Conservation (phyloP, 1,284 basidiomycete genomes). For the Irpex sp. region DNA sequence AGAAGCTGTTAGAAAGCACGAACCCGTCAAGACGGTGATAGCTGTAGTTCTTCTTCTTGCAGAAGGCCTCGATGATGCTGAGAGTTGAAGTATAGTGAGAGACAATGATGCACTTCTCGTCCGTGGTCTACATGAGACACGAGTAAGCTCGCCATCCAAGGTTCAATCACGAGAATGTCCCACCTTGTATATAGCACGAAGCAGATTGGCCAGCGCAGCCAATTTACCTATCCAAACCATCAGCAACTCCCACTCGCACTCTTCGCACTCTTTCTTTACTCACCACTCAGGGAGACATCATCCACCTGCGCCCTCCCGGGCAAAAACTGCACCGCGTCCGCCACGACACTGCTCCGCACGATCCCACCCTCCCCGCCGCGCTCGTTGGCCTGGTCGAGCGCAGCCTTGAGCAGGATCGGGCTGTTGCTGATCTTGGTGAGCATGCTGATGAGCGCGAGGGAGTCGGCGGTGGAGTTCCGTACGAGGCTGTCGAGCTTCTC, state of each 20-base stretch:
- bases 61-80: conserved; percentile 86
- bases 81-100: conserved; percentile 90
- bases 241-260: background rate
- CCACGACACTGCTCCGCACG: conserved; percentile 45
- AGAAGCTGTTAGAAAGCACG: conserved; percentile 11
- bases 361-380: conserved; percentile 26
- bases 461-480: conserved; percentile 68
- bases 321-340: conserved; percentile 63
- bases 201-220: conserved; percentile 66
- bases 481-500: conserved; percentile 61
- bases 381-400: conserved; percentile 54
- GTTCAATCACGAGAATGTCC: background rate
- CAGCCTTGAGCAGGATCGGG: conserved; percentile 77
- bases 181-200: conserved; percentile 61
- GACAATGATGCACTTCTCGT: conserved; percentile 91
- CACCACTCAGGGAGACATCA: conserved; percentile 76
- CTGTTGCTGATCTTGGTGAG: conserved; percentile 93
- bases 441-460: conserved; percentile 75
- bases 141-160: background rate
- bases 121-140: conserved; percentile 46
- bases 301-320: conserved; percentile 57
- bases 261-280: conserved; percentile 13
- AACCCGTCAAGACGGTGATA: conserved; percentile 89
- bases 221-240: conserved; percentile 66
- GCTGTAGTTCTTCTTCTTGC: conserved; percentile 71